Base-by-base conservation (phyloP, 257 asterid genomes). In the Coffea canephora region DNA sequence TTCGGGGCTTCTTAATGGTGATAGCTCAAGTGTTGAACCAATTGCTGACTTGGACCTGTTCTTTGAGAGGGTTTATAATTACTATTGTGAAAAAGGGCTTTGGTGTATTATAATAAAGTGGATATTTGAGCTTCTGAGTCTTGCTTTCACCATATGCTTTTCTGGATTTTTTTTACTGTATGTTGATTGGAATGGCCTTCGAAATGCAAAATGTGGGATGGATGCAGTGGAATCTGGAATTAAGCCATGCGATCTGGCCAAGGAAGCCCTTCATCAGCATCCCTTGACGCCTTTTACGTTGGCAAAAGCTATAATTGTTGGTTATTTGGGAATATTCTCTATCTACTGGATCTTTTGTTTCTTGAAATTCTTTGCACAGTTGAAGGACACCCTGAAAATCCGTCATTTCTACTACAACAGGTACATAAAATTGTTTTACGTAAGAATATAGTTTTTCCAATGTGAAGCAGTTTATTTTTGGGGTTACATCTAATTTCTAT, bases 221-320 rank as follows among this genome's bases (percentile, higher is more conserved):
- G 94, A 89, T 90, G 99, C 99, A 0, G 97, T 95, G 77, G 99
- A 93, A 86, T 95, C 98, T 84, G 99, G 99, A 80, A 92, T 89
- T 48, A 96, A 89, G 81, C 99, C 94, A 9, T 96, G 99, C 52
- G 98, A 96, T 85, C 83, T 96, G 81, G 85, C 97, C 34, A 89
- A 89, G 85, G 99, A 96, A 83, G 99, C 98, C 78, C 91, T 96
- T 71, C 94, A 94, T 86, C 76, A 87, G 77, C 97, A 96, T 81
- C 99, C 99, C 14, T 80, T 94, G 87, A 89, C 85, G 1, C 97
- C 99, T 64, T 85, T 96, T 74, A 92, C 99, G 12, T 74, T 94
- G 76, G 75, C 91, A 49, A 96, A 91, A 87, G 97, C 92, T 74
- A 87, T 92, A 73, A 91, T 96, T 55, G 78, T 94, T 31, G 98